Base-by-base conservation (phyloP, 306 rosid genomes). In the Sechiopsis laciniata region DNA sequence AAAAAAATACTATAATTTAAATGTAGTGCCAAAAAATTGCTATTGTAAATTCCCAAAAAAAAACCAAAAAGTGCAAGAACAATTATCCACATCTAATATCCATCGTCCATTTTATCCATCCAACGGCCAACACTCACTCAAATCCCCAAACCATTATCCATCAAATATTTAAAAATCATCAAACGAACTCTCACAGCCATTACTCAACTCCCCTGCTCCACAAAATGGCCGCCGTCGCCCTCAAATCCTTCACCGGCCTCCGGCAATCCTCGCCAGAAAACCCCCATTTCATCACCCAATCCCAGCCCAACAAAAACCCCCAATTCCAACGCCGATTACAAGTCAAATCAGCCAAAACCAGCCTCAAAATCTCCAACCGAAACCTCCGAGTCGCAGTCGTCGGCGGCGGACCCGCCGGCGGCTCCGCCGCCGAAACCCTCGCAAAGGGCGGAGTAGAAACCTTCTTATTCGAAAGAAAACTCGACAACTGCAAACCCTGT, bases 401-500 rank as follows among this genome's bases (percentile, higher is more conserved):
- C 0, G 99, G 99, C 0, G 99, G 97, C 0, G 99, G 99, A 0
- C 99, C 99, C 0, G 97, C 99, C 0, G 99, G 99, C 0, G 99
- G 99, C 0, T 29, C 95, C 0, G 97, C 99, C 0, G 99, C 99
- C 0, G 99, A 94, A 69, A 84, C 97, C 0, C 83, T 94, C 0
- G 90, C 88, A 9, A 87, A 84, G 26, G 96, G 97, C 0, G 99
- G 99, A n/a, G 24, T 91, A 0, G 99, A 94, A 65, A 94, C 99
- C 1, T 87, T 81, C 74, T 88, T 94, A 2, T 85, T 94, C 10
- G 97, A 94, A 75, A 87, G 99, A 15, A 94, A 94, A 78, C 75
- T 94, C 17, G 99, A 94, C 80, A 94, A 94, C 87, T 88, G 96
- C 78, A 94, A 94, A 76, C 99, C 99, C 11, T 94, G 99, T 75